phyloP scores from a whole-genome alignment of 2,329 filamentous ascomycete genomes.

The Aschersonia sp. region DNA sequence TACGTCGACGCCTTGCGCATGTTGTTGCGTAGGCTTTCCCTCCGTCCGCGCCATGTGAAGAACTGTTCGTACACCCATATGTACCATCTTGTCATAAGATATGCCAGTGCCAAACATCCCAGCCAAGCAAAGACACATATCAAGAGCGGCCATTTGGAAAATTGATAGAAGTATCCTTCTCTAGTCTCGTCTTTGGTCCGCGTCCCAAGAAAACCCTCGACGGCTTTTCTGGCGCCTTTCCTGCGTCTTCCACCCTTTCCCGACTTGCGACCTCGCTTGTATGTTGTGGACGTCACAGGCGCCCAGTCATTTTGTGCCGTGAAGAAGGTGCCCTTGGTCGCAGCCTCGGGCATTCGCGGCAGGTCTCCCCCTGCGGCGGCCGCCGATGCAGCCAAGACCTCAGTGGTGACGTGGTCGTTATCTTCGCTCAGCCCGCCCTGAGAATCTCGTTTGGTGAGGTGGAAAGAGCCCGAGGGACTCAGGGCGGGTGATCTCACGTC shows the following conservation, averaged over 20 bases:
- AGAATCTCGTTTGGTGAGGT: slow-evolving; percentile 27
- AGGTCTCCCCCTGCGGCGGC: slow-evolving; percentile 24
- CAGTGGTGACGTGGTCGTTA: slow-evolving; percentile 18
- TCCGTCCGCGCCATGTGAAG: slow-evolving; percentile 73
- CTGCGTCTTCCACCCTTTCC: slow-evolving; percentile 15
- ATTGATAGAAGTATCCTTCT: slow-evolving; percentile 78
- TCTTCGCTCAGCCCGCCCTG: slow-evolving; percentile 13
- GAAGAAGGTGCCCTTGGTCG: slow-evolving; percentile 45
- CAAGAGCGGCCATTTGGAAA: slow-evolving; percentile 88
- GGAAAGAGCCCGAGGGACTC: slow-evolving; percentile 21
- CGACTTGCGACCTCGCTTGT: slow-evolving; percentile 20
- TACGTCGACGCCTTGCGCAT: slow-evolving; percentile 64
- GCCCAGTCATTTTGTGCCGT: slow-evolving; percentile 94
- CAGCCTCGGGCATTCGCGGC: slow-evolving; percentile 9
- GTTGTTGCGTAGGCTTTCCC: slow-evolving; percentile 55
- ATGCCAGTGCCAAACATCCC: slow-evolving; percentile 51
- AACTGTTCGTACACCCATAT: slow-evolving; percentile 88
- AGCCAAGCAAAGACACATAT: slow-evolving; percentile 73
- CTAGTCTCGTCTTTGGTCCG: slow-evolving; percentile 80
- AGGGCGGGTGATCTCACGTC: slow-evolving; percentile 25
- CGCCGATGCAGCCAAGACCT: slow-evolving; percentile 21
- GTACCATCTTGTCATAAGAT: slow-evolving; percentile 73
- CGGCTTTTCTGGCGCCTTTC: slow-evolving; percentile 22
- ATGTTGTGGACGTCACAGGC: slow-evolving; percentile 62
- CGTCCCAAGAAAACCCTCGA: slow-evolving; percentile 29